Conservation (phyloP, 805 yeast genomes). For the Cyberlindnera japonica region DNA sequence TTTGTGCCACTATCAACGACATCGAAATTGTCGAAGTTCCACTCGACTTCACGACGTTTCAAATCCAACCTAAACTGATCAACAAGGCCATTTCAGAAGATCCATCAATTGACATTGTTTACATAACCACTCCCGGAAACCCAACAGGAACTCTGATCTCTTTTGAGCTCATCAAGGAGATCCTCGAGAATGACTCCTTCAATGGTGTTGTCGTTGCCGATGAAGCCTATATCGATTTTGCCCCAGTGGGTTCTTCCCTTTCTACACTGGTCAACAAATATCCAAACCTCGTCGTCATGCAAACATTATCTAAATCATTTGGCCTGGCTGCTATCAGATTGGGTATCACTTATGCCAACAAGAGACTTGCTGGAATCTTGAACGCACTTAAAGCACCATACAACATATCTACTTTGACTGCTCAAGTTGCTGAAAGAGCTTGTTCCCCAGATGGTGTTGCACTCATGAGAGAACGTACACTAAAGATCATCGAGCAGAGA, state of each 20-base stretch:
- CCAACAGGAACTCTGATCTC: conserved; percentile 78
- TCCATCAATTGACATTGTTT: conserved; percentile 63
- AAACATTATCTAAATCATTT: conserved; percentile 90
- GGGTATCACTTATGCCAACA: conserved; percentile 71
- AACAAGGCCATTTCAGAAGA: conserved; percentile 51
- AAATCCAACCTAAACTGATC: conserved; percentile 55
- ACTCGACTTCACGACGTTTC: conserved; percentile 61
- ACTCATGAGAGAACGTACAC: conserved; percentile 54
- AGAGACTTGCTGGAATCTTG: conserved; percentile 58
- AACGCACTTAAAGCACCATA: conserved; percentile 96
- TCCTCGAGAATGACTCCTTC: conserved; percentile 49
- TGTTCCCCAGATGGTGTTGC: conserved; percentile 53
- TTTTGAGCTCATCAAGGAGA: conserved; percentile 42
- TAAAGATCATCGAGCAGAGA: conserved; percentile 53
- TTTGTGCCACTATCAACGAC: conserved; percentile 88
- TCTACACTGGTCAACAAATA: conserved; percentile 76
- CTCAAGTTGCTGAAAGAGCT: conserved; percentile 74
- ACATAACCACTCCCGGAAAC: conserved; percentile 94
- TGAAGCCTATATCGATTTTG: conserved; percentile 93
- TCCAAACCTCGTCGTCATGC: conserved; percentile 83
- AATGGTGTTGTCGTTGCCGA: conserved; percentile 83
- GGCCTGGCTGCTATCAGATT: conserved; percentile 94
- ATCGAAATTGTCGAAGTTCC: conserved; percentile 75
- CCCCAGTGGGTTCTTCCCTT: conserved; percentile 62
- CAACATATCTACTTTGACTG: conserved; percentile 79